Evolutionary conservation across 352 stramenopile species (phyloP), one percentile per base, ranked within the genome.

Genomic region (Thalassiosira hispida): DNA sequence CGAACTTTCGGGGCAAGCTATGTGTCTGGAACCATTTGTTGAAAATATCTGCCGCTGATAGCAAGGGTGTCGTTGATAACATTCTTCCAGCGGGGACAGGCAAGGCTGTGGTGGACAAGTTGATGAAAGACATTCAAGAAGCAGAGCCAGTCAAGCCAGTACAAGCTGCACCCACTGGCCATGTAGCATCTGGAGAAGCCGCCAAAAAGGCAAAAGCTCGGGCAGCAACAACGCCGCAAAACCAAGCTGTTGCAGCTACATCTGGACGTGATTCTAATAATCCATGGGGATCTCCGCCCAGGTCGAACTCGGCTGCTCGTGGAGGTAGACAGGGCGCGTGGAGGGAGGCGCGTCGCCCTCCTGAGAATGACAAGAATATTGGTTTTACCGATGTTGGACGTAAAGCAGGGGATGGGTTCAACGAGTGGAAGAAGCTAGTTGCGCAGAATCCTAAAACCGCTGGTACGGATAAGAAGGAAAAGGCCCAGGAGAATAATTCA

Each of bases 1-100:
- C 92, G 12, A 95, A 98, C 25, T 98, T 98, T 49, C 91, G 97
- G 33, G 97, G 96, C 35, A 98, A 98, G 81, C 94, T 98, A 25
- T 96, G 97, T 70, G 90, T 96, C 5, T 99, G 97, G 97, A 84
- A 88, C 67, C 82, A 92, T 74, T 65, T 95, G 18, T 76, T 95
- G 55, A 90, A 89, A 64, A 88, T 92, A 25, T 85, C 79, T 46
- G 79, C 87, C 40, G 78, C 85, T 23, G 83, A 92, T 67, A 91
- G 82, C 51, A 74, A 81, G 25, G 76, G 53, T 11, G 81, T 92
- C n/a, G 82, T 93, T 67, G 85, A 95, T 20, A 82, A 88, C 51
- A 53, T 92, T 6, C 68, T 93, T 59, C 81, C 86, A 25, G 44
- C 67, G n/a, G 83, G 85, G 33, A 82, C 80, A 46, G 88, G 78